These are phyloP conservation scores for Candida boleticola DNA, from an alignment of 805 yeast species.

Conservation along the genomic window DNA sequence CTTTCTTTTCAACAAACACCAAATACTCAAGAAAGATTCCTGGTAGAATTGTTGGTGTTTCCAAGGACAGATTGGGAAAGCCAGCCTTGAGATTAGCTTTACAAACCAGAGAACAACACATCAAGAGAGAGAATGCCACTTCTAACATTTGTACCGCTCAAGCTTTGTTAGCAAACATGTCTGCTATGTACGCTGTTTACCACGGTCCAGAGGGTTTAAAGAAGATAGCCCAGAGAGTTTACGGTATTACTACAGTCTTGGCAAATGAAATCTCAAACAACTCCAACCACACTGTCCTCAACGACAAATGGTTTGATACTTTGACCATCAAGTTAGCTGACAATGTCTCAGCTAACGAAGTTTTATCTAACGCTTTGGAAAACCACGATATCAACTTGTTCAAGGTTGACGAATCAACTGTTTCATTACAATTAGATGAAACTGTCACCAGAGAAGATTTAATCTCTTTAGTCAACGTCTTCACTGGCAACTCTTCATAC, in stretches of 20 bases:
- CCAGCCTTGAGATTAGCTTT: slow-evolving; percentile 89
- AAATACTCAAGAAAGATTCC: slow-evolving; percentile 89
- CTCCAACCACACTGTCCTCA: slow-evolving; percentile 48
- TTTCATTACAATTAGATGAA: slow-evolving; percentile 89
- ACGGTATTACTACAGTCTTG: slow-evolving; percentile 69
- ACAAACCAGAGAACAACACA: slow-evolving; percentile 98
- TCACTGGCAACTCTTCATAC: slow-evolving; percentile 42
- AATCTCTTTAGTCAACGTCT: slow-evolving; percentile 52
- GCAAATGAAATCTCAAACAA: slow-evolving; percentile 50
- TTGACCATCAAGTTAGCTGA: slow-evolving; percentile 56
- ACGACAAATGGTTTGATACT: slow-evolving; percentile 82
- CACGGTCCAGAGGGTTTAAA: slow-evolving; percentile 89
- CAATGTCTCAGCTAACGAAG: slow-evolving; percentile 50
- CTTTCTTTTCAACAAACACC: slow-evolving; percentile 86
- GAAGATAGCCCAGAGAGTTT: slow-evolving; percentile 73
- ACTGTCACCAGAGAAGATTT: slow-evolving; percentile 69
- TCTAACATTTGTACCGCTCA: slow-evolving; percentile 98
- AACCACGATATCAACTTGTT: slow-evolving; percentile 72
- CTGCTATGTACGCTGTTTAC: slow-evolving; percentile 93
- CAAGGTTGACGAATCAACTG: slow-evolving; percentile 57
- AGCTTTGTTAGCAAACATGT: slow-evolving; percentile 91
- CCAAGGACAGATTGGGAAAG: slow-evolving; percentile 87
- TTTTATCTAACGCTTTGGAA: slow-evolving; percentile 57
- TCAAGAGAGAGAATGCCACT: slow-evolving; percentile 95
- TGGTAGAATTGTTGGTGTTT: slow-evolving; percentile 90